Conservation (phyloP, 2,329 filamentous ascomycete genomes). For the Trichoderma harzianum region DNA sequence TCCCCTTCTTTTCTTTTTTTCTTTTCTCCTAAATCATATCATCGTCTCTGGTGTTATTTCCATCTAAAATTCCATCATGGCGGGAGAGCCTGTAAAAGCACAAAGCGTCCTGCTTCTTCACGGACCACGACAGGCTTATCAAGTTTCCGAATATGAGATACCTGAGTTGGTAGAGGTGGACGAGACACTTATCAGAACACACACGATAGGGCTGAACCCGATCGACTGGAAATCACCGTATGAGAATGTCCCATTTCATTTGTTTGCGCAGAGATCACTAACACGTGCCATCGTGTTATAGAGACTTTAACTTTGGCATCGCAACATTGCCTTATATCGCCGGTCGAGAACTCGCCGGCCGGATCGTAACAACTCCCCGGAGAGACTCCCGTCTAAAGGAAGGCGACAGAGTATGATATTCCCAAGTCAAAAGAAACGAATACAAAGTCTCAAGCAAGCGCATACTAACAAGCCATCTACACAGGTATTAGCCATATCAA, state of each 20-base stretch:
- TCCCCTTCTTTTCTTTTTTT: not conserved
- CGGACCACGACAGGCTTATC: conserved; percentile 17
- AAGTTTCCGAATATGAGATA: conserved; percentile 1
- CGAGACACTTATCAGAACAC: conserved; percentile 62
- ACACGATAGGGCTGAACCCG: conserved; percentile 68
- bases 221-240: conserved; percentile 75
- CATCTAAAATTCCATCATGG: not conserved
- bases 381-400: conserved; percentile 46
- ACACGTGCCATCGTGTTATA: conserved; percentile 27
- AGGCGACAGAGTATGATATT: conserved; percentile 48
- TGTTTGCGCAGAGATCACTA: not conserved
- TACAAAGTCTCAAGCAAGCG: not conserved
- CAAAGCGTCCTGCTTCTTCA: conserved; percentile 17
- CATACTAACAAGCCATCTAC: not conserved
- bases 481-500: conserved; percentile 62
- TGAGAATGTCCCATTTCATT: conserved; percentile 27
- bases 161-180: conserved; percentile 10
- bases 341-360: conserved; percentile 66
- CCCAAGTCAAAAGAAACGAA: not conserved
- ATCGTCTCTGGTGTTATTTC: not conserved
- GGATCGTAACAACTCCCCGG: conserved; percentile 47
- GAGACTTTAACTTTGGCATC: conserved; percentile 68
- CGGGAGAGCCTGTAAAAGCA: conserved; percentile 1
- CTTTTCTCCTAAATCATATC: not conserved
- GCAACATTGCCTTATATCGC: conserved; percentile 66